Evolutionary conservation across 2,329 filamentous ascomycete species (phyloP).

Genomic region (Cytospora leucostoma): DNA sequence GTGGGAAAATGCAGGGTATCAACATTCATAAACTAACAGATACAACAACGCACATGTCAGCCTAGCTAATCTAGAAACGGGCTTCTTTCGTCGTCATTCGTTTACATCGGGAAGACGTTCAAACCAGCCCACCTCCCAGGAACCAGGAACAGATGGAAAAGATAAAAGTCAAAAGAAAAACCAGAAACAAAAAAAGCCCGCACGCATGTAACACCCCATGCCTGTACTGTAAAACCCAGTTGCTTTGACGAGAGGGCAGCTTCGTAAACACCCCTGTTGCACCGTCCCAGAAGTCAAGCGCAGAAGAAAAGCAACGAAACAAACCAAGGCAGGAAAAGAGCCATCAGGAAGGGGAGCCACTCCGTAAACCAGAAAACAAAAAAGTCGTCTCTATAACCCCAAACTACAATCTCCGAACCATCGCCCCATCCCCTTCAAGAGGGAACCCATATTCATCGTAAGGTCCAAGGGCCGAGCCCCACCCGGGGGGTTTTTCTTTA

Average conservation of each 20-base stretch:
- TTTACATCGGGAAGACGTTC: not conserved
- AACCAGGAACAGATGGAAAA: not conserved
- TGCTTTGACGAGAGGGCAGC: too few relatives aligned
- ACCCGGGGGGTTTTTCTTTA: not conserved
- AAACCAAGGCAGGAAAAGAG: too few relatives aligned
- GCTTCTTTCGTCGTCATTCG: not conserved
- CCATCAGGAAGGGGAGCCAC: not conserved
- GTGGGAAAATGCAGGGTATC: not conserved
- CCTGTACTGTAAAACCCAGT: not conserved
- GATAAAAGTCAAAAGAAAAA: too few relatives aligned
- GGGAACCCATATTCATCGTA: not conserved
- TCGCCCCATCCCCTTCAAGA: not conserved
- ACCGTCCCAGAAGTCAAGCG: not conserved
- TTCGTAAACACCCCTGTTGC: too few relatives aligned
- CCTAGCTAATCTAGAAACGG: not conserved
- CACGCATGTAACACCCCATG: not conserved
- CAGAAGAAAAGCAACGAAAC: not conserved
- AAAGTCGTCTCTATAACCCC: not conserved
- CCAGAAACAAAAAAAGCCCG: not conserved
- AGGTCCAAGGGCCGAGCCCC: not conserved
- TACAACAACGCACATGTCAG: not conserved
- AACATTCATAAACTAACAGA: not conserved
- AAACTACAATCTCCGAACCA: not conserved
- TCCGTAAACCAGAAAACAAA: not conserved
- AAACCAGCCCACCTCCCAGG: not conserved